Base-by-base conservation (phyloP, 1,284 basidiomycete genomes). In the Rhodofomes roseus region DNA sequence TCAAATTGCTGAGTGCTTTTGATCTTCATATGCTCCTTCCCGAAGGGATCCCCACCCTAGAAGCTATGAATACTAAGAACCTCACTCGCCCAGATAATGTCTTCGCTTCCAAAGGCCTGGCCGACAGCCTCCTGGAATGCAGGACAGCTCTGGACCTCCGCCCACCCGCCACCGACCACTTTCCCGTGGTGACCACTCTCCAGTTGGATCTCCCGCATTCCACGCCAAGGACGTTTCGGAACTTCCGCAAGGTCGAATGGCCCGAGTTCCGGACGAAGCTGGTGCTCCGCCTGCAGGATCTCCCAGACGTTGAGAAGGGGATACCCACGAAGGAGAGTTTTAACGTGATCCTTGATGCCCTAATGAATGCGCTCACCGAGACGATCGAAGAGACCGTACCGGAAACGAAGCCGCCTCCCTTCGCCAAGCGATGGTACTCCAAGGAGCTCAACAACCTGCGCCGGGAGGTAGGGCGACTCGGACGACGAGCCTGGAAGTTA, bases 71-170 rank as follows among this genome's bases (percentile, higher is more conserved):
- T 20, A 69, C 70, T 0, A 67, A 70, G 22, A 75, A 73, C 52
- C 62, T 62, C 50, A 76, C 73, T 0, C 54, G 70, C 0, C 72
- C 73, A 0, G 74, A 77, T 63, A 76, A 77, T 55, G 68, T 77
- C 27, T 78, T 75, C 46, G 56, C 60, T 51, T 61, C 68, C 0
- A 23, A 27, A 0, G 39, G 41, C 5, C 53, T 71, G 0, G 29
- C 55, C 0, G 62, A 71, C 2, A 6, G 27, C 2, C 52, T 77
- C 9, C 43, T 62, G 2, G 43, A 55, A 1, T 76, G 73, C 58
- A 36, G 56, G 9, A 61, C 62, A 0, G 2, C 37, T 2, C 67
- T 63, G 0, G 59, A 62, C 0, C 36, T 55, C 1, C 56, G 61
- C 0, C 70, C 66, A 0, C 40, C 64, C 0, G 44, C 53, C 2